Evolutionary conservation across 2,329 filamentous ascomycete genomes (phyloP).

Genomic region (Elsinoe batatas): DNA sequence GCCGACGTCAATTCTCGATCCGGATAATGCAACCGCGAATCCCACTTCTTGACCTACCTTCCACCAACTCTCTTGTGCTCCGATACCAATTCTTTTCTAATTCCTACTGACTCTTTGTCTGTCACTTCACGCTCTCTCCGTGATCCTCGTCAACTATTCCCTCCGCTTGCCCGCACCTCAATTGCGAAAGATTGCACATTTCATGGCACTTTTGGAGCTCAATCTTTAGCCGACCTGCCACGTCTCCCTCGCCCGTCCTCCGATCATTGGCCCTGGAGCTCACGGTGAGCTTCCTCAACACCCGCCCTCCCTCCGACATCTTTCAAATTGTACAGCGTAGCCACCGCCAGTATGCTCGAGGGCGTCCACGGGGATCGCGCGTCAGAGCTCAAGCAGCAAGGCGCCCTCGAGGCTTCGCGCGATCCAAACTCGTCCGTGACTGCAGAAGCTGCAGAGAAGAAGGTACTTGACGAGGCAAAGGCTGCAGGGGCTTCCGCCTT

Average conservation of each 20-base stretch:
- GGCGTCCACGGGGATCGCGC: slow-evolving; percentile 22
- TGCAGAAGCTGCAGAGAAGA: slow-evolving; percentile 60
- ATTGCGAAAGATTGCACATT: neutral
- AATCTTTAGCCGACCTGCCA: neutral
- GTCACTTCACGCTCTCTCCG: neutral
- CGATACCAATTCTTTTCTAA: slow-evolving; percentile 2
- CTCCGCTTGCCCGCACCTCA: neutral
- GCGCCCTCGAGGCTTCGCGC: slow-evolving; percentile 64
- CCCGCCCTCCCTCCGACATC: neutral
- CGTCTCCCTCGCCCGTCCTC: neutral
- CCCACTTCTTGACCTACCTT: neutral
- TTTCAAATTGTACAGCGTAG: slow-evolving; percentile 17
- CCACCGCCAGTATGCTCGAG: slow-evolving; percentile 22
- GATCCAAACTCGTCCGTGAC: slow-evolving; percentile 59
- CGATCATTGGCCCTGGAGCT: neutral
- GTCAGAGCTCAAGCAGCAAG: slow-evolving; percentile 69
- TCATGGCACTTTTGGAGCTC: slow-evolving; percentile 7
- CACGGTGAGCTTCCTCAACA: neutral
- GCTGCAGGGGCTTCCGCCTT: slow-evolving; percentile 72
- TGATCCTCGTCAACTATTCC: neutral
- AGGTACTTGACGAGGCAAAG: slow-evolving; percentile 65
- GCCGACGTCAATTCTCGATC: slow-evolving; percentile 5
- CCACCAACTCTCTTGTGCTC: neutral
- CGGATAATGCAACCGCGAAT: slow-evolving; percentile 9
- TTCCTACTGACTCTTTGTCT: slow-evolving; percentile 4